A percentile compares a stretch with the other conserved stretches of the same genome.
These are phyloP conservation scores for Picea sitchensis DNA, from an alignment of 75 land plant species.

Conservation along the genomic window DNA sequence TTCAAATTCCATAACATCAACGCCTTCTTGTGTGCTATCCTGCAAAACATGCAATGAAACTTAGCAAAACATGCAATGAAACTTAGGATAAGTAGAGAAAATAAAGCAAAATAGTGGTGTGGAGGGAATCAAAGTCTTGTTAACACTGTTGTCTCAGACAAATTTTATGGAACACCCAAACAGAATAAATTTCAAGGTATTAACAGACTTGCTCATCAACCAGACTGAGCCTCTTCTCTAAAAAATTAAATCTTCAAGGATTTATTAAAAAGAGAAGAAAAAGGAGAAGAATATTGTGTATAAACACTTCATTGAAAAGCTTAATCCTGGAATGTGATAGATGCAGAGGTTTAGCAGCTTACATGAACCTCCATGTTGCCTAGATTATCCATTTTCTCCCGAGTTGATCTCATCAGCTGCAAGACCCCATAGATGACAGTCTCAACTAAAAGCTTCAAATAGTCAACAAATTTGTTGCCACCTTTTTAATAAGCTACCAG, in stretches of 20 bases:
- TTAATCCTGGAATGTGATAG: not conserved
- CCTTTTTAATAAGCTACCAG: not conserved
- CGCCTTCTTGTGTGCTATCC: constrained; percentile 57
- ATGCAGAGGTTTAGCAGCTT: not conserved
- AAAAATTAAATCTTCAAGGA: not conserved
- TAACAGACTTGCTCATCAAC: not conserved
- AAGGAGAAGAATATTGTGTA: not conserved
- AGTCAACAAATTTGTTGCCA: not conserved
- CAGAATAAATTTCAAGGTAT: no score
- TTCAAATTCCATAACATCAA: constrained; percentile 81
- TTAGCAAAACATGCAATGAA: no score
- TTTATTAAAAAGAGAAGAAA: no score
- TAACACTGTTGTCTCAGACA: not conserved
- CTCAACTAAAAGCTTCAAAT: not conserved
- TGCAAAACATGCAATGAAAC: not conserved
- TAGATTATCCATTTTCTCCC: not conserved
- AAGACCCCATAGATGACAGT: not conserved
- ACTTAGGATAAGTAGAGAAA: not conserved
- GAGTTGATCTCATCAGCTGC: not conserved
- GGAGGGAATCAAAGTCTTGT: not conserved
- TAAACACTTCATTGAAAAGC: not conserved
- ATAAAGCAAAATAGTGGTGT: not conserved
- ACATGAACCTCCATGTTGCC: constrained; percentile 3
- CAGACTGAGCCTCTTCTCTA: not conserved
- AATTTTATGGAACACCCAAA: no score